Evolutionary conservation across 257 asterid genomes (phyloP).

Genomic region (Plantago ovata): DNA sequence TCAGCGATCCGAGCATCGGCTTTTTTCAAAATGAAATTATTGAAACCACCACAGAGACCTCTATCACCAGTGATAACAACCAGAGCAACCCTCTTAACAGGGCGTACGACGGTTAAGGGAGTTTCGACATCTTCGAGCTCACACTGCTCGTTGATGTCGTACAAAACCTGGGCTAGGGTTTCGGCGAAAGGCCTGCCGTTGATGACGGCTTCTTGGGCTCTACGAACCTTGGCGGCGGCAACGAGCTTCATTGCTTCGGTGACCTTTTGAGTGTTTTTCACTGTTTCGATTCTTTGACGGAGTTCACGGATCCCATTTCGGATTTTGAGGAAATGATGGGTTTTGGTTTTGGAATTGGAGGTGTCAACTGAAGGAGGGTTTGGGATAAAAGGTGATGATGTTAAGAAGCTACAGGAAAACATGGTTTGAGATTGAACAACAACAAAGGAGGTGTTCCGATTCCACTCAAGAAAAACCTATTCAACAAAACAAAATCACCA

Average conservation of each 20-base stretch:
- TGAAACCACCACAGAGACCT: slow-evolving; percentile 81
- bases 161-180: slow-evolving; percentile 48
- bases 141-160: slow-evolving; percentile 52
- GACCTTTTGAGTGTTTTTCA: slow-evolving; percentile 59
- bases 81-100: slow-evolving; percentile 61
- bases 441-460: too few relatives aligned
- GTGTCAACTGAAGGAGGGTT: not conserved
- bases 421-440: too few relatives aligned
- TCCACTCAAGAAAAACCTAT: too few relatives aligned
- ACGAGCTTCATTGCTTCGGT: slow-evolving; percentile 77
- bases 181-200: slow-evolving; percentile 64
- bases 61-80: slow-evolving; percentile 59
- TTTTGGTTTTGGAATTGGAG: slow-evolving; percentile 13
- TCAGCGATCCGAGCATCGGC: slow-evolving; percentile 51
- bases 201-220: slow-evolving; percentile 73
- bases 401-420: slow-evolving; percentile 12
- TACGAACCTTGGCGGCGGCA: slow-evolving; percentile 69
- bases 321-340: slow-evolving; percentile 21
- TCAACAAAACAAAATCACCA: too few relatives aligned
- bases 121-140: slow-evolving; percentile 53
- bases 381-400: slow-evolving; percentile 38
- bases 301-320: slow-evolving; percentile 52
- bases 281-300: slow-evolving; percentile 53
- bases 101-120: slow-evolving; percentile 57
- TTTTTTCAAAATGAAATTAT: slow-evolving; percentile 41